These are phyloP conservation scores for Aquilaria agallochum DNA, from an alignment of 441 rosid species.

Conservation along the genomic window DNA sequence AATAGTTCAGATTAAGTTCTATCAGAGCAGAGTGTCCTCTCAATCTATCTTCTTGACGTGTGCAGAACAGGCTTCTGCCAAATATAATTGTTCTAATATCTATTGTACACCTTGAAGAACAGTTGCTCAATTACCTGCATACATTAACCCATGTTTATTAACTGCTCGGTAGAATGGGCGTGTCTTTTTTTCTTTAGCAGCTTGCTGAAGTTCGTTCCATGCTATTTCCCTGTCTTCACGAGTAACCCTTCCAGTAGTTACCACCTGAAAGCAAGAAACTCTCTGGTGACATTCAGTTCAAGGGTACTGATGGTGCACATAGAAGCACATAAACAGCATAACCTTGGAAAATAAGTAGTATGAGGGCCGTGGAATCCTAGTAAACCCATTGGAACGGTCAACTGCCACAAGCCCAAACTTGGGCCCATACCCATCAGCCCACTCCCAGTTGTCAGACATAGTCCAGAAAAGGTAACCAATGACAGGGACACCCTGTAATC, in stretches of 20 bases:
- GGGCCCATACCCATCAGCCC: constrained; percentile 99
- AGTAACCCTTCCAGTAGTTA: constrained; percentile 58
- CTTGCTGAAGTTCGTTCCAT: constrained; percentile 75
- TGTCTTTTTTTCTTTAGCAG: constrained; percentile 54
- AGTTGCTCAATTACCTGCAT: constrained; percentile 64
- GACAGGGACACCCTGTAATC: constrained; percentile 72
- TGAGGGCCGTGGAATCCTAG: constrained; percentile 77
- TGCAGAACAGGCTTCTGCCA: neutral
- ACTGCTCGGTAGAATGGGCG: constrained; percentile 82
- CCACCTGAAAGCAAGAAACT: constrained; percentile 47
- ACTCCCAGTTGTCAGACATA: constrained; percentile 96
- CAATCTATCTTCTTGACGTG: too few species aligned
- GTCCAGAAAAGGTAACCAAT: constrained; percentile 96
- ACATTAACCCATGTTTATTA: constrained; percentile 71
- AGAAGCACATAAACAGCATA: constrained; percentile 2
- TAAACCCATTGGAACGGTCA: constrained; percentile 70
- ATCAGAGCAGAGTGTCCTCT: too few species aligned
- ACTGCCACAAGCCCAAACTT: constrained; percentile 97
- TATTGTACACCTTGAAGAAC: neutral
- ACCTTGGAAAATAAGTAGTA: constrained; percentile 90
- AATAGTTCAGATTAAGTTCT: neutral
- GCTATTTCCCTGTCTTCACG: constrained; percentile 58
- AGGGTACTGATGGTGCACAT: neutral
- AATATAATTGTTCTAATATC: neutral
- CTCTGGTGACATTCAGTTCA: neutral